Evolutionary conservation across 2,329 filamentous ascomycete species (phyloP).

Genomic region (Penicillium expansum): DNA sequence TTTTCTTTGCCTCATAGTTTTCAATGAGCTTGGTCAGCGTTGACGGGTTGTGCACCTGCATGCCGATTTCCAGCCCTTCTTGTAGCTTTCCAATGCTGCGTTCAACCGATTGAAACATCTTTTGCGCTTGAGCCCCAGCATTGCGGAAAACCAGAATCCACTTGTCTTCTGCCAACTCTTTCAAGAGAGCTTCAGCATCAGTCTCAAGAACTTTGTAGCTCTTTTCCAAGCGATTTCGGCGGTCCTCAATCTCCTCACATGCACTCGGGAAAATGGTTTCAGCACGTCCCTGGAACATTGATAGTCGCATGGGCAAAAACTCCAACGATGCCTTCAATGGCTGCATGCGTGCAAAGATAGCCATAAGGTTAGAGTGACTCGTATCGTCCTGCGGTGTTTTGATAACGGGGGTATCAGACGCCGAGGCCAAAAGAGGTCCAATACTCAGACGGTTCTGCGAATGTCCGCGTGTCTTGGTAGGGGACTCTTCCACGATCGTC

Average conservation of each 20-base stretch:
- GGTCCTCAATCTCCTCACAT: conserved; percentile 80
- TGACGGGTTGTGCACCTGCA: conserved; percentile 69
- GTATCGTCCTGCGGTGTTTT: conserved; percentile 72
- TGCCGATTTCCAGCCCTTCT: conserved; percentile 72
- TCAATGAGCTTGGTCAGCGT: conserved; percentile 79
- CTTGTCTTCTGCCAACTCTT: conserved; percentile 89
- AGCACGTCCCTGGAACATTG: conserved; percentile 78
- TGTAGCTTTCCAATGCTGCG: conserved; percentile 78
- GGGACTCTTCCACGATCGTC: conserved; percentile 87
- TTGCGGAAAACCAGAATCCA: conserved; percentile 96
- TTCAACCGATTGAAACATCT: conserved; percentile 95
- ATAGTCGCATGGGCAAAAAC: conserved; percentile 91
- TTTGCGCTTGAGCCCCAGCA: conserved; percentile 84
- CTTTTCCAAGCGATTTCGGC: conserved; percentile 71
- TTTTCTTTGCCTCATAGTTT: conserved; percentile 91
- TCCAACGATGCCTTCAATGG: conserved; percentile 88
- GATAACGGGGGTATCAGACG: conserved; percentile 43
- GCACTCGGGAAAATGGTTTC: conserved; percentile 80
- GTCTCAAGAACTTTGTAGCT: conserved; percentile 84
- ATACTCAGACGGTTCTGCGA: conserved; percentile 67
- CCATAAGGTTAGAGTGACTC: conserved; percentile 78
- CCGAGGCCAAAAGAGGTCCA: conserved; percentile 56
- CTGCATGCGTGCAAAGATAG: conserved; percentile 92
- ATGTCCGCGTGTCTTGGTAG: conserved; percentile 54
- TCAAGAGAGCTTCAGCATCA: conserved; percentile 83